These are phyloP conservation scores for Zasmidium citrigriseum DNA, from an alignment of 2,329 filamentous ascomycete species.

Conservation along the genomic window DNA sequence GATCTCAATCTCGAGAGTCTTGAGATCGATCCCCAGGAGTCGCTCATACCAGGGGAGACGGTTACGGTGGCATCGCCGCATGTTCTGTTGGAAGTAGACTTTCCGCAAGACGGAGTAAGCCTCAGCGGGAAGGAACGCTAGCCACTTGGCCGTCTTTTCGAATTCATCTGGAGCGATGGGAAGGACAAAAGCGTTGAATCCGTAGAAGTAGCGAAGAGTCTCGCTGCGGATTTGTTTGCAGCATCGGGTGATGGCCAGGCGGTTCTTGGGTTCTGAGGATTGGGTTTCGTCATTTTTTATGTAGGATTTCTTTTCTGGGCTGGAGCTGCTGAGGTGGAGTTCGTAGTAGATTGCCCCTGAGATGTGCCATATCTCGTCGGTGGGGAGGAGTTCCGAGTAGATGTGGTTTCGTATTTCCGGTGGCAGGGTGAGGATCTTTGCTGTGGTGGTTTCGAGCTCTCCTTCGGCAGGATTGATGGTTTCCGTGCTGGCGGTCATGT, in stretches of 20 bases:
- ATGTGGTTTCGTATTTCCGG: slow-evolving; percentile 22
- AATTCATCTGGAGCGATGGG: not conserved
- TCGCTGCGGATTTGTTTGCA: slow-evolving; percentile 21
- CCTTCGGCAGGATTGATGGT: not conserved
- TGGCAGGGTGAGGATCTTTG: slow-evolving; percentile 15
- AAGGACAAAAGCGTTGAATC: slow-evolving; percentile 19
- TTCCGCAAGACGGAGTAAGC: not conserved
- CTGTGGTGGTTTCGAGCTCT: slow-evolving; percentile 11
- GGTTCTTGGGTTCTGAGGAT: slow-evolving; percentile 11
- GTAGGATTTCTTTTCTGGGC: slow-evolving; percentile 6
- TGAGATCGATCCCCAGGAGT: not conserved
- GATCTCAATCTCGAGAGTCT: not conserved
- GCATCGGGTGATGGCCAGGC: slow-evolving; percentile 12
- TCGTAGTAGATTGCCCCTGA: slow-evolving; percentile 6
- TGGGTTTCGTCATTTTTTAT: slow-evolving; percentile 5
- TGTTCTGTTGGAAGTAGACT: not conserved
- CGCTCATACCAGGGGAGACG: not conserved
- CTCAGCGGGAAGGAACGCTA: not conserved
- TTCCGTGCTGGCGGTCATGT: not conserved
- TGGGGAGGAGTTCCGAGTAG: slow-evolving; percentile 14
- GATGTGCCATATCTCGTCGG: slow-evolving; percentile 18
- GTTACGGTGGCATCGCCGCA: not conserved
- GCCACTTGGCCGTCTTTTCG: not conserved
- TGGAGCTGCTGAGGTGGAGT: slow-evolving; percentile 14
- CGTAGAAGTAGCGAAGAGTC: slow-evolving; percentile 23